A percentile compares a stretch with the other conserved stretches of the same genome.
Conservation (phyloP, 2,329 filamentous ascomycete species). For the Fusarium dimerum region DNA sequence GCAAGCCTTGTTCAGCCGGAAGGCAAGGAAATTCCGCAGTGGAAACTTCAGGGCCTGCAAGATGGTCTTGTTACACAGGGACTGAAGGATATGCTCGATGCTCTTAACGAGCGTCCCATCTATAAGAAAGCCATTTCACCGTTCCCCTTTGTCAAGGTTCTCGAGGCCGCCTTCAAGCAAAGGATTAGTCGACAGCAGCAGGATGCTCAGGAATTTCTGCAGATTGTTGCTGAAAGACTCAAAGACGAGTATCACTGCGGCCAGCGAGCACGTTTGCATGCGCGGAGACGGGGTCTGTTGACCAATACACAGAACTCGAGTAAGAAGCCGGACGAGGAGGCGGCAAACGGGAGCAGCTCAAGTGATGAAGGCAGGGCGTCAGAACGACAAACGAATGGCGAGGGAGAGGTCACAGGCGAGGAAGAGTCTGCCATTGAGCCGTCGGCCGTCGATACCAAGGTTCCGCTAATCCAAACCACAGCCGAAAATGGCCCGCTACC, state of each 20-base stretch:
- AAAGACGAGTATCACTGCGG: constrained; percentile 94
- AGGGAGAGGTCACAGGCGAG: constrained; percentile 2
- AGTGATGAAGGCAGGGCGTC: constrained; percentile 15
- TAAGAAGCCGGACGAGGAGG: no score
- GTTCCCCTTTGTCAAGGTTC: constrained; percentile 75
- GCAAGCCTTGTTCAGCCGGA: constrained; percentile 57
- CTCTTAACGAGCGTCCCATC: constrained; percentile 89
- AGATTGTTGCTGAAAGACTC: constrained; percentile 87
- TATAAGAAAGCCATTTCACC: constrained; percentile 93
- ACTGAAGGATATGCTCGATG: constrained; percentile 89
- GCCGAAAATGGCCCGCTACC: constrained; percentile 25
- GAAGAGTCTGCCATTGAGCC: constrained; percentile 26
- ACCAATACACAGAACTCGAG: background rate
- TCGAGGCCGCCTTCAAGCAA: constrained; percentile 86
- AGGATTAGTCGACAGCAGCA: constrained; percentile 93
- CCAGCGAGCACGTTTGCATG: constrained; percentile 66
- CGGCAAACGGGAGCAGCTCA: no score
- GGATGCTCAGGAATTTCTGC: constrained; percentile 95
- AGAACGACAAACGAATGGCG: constrained; percentile 22
- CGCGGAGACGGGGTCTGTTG: constrained; percentile 37
- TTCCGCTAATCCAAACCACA: constrained; percentile 12
- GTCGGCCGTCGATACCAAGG: constrained; percentile 18
- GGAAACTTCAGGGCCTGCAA: constrained; percentile 71
- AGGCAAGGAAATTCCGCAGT: constrained; percentile 49
- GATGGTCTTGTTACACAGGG: constrained; percentile 81